phyloP scores from a whole-genome alignment of 495 filamentous ascomycete species.

The Eremomyces bilateralis region DNA sequence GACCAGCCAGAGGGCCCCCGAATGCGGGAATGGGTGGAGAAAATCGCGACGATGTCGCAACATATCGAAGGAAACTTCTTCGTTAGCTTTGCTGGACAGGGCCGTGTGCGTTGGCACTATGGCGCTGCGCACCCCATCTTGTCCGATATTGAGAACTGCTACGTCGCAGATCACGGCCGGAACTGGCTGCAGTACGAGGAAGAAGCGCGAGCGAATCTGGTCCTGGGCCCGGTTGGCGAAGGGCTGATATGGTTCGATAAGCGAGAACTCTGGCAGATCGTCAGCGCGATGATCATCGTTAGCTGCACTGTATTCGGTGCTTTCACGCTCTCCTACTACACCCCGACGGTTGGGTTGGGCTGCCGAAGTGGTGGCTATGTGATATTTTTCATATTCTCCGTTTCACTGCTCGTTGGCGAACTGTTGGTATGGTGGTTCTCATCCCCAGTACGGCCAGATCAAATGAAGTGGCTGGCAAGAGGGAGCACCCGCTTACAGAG shows the following conservation, averaged over 20 bases:
- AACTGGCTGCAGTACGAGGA: constrained; percentile 19
- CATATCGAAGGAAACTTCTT: constrained; percentile 3
- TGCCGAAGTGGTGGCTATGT: constrained; percentile 28
- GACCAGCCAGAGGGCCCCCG: constrained; percentile 1
- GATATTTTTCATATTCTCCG: constrained; percentile 18
- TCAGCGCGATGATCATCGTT: constrained; percentile 17
- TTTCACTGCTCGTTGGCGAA: constrained; percentile 17
- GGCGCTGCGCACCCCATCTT: constrained; percentile 25
- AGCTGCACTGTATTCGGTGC: constrained; percentile 17
- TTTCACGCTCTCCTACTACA: constrained; percentile 23
- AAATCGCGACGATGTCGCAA: neutral
- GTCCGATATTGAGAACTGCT: constrained; percentile 20
- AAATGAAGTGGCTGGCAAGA: constrained; percentile 5
- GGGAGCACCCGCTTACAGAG: constrained; percentile 4
- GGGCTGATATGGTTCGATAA: constrained; percentile 22
- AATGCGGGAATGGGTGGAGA: constrained; percentile 2
- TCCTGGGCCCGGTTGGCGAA: constrained; percentile 13
- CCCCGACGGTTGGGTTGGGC: constrained; percentile 27
- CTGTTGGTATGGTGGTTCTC: constrained; percentile 19
- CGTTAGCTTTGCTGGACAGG: constrained; percentile 23
- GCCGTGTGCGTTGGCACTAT: constrained; percentile 24
- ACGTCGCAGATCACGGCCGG: constrained; percentile 18
- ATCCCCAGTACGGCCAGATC: neutral
- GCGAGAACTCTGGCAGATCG: constrained; percentile 23
- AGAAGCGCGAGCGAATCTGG: constrained; percentile 17